Evolutionary conservation across 2,329 filamentous ascomycete species (phyloP), one percentile per base, ranked within the genome.

Genomic region (Phialocephala subalpina): DNA sequence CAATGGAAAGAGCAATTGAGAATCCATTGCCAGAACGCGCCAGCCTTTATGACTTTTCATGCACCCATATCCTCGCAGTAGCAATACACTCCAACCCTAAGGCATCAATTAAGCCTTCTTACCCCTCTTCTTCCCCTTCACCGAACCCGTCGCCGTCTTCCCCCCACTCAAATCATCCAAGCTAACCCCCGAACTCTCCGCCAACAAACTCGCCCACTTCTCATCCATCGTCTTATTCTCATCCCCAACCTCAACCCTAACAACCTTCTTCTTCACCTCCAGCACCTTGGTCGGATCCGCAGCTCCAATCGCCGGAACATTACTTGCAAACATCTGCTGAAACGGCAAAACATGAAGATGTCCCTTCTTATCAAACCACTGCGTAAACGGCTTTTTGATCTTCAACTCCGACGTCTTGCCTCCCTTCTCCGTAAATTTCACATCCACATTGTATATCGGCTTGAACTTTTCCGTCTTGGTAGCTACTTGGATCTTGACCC

Each of bases 391-490:
- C 53, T 86, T 85, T 68, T 84, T 80, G 67, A 94, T n/a, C 11
- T 49, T 60, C 29, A 65, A 35, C 12, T 42, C 38, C 38, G 40
- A 49, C 40, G 29, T 55, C 63, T 16, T 36, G 75, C 20, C 63
- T 36, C 56, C 60, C 63, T 57, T 61, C 55, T 22, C 33, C 67
- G 29, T 33, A 33, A 33, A 4, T 9, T 4, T 33, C 4, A 97
- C 84, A 52, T 85, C 88, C 67, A 97, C 81, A 75, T 92, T 86
- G 82, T 99, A 99, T 53, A 89, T 86, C 0, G 94, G 93, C 45
- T 90, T 86, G 79, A 94, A 88, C 78, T 97, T 97, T 75, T 91
- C 90, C 0, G 88, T 89, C 1, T 85, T 87, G 45, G 90, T 92
- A 1, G 86, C 83, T 71, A 98, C 89, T 18, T 87, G 86, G 76